Conservation (phyloP, 1,284 basidiomycete species). For the Trichosporon faecale region DNA sequence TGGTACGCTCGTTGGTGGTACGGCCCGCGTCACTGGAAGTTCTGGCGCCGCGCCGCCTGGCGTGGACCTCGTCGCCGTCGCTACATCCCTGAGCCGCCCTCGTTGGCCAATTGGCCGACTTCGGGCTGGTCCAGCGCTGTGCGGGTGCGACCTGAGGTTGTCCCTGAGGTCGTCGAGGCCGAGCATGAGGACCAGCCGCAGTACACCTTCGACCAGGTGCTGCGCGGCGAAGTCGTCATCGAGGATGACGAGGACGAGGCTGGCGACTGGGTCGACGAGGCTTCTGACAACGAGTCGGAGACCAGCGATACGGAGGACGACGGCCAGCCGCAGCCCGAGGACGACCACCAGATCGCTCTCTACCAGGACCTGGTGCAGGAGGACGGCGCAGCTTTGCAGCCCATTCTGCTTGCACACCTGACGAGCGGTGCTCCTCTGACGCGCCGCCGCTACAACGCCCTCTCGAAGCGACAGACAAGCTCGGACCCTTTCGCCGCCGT, state of each 20-base stretch:
- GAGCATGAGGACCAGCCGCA: background rate
- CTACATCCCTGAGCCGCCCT: conserved; percentile 12
- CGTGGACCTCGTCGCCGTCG: conserved; percentile 18
- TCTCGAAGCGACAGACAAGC: conserved; percentile 18
- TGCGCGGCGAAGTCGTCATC: conserved; percentile 33
- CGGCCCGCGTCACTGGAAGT: conserved; percentile 43
- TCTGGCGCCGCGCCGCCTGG: conserved; percentile 46
- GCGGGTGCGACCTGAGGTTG: conserved; percentile 6
- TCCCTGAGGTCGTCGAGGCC: background rate
- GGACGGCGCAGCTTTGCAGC: conserved; percentile 33
- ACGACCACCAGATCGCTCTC: conserved; percentile 13
- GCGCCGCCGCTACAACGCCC: conserved; percentile 40
- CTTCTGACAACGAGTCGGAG: conserved; percentile 17
- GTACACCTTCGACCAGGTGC: conserved; percentile 30
- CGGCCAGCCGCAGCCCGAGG: conserved; percentile 13
- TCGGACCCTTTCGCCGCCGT: conserved; percentile 24
- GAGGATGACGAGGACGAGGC: conserved; percentile 42
- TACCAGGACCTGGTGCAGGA: conserved; percentile 11
- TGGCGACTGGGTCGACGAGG: conserved; percentile 28
- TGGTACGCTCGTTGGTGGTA: conserved; percentile 44
- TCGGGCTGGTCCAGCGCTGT: conserved; percentile 12
- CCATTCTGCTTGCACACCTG: conserved; percentile 49
- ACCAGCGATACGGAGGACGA: conserved; percentile 26
- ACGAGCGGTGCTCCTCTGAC: conserved; percentile 43
- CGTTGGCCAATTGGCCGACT: conserved; percentile 6